Base-by-base conservation (phyloP, 768 basidiomycete genomes). In the Podaxis sp. region DNA sequence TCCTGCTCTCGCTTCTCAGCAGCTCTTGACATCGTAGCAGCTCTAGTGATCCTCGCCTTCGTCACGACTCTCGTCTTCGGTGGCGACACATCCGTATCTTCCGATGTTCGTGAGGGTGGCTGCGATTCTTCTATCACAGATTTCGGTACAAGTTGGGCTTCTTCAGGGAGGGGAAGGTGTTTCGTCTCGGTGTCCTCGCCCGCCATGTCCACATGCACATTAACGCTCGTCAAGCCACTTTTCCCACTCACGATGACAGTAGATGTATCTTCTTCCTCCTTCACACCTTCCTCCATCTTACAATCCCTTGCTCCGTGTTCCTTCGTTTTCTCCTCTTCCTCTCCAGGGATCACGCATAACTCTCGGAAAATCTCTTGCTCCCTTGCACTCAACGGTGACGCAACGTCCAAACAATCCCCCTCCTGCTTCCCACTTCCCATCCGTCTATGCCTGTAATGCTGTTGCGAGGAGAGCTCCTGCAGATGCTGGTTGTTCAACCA, bases 291-390 rank as follows among this genome's bases (percentile, higher is more conserved):
- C 15, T 37, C 54, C n/a, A 22, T 55, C n/a, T 37, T 49, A 12
- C 57, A 22, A n/a, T 40, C 36, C 22, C 65, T 63, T 47, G 19
- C 50, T n/a, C 53, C 66, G 29, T 69, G 66, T 24, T 59, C 56
- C 19, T 63, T 55, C 46, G 43, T 59, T 55, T 25, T 65, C 56
- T 62, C 68, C 17, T 64, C 68, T 17, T 55, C 67, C 24, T 64
- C 37, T 76, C 81, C 61, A 19, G 84, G 82, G 63, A 82, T 79
- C 36, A 81, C 76, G 63, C 88, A 91, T 25, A 91, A 73, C 52
- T 82, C 79, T 46, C 78, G 82, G 73, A 91, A 91, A 54, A 91
- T 85, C 71, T 88, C 84, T 68, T 88, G 83, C 67, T 91, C 90
- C 9, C 81, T 85, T 24, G 85, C 84, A 66, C 82, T 91, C 54